phyloP scores from a whole-genome alignment of 2,329 filamentous ascomycete genomes.

The Ceratocystis eucalypticola region DNA sequence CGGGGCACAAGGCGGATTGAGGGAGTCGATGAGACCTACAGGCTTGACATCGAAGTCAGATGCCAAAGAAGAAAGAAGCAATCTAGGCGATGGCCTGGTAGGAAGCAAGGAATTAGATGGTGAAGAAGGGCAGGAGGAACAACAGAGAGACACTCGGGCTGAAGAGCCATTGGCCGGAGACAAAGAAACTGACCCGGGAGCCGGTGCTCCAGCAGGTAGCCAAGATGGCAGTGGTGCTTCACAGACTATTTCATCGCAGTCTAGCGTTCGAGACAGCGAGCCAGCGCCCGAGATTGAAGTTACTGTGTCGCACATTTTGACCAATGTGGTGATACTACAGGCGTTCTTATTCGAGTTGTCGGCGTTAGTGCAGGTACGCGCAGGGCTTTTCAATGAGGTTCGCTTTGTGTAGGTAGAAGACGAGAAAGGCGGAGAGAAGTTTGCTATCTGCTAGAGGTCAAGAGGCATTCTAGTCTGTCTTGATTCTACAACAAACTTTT shows the following conservation, averaged over 20 bases:
- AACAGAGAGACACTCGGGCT: not conserved
- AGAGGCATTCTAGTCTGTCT: too few relatives aligned
- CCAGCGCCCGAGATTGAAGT: conserved; percentile 31
- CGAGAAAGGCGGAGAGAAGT: not conserved
- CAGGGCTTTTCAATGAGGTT: conserved; percentile 63
- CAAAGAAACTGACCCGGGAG: conserved; percentile 23
- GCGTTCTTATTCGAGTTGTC: conserved; percentile 68
- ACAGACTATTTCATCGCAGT: not conserved
- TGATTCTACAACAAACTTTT: too few relatives aligned
- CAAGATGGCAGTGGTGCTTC: conserved; percentile 16
- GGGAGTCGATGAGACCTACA: conserved; percentile 21
- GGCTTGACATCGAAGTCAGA: conserved; percentile 21
- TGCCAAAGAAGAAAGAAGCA: conserved; percentile 16
- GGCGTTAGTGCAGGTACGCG: conserved; percentile 59
- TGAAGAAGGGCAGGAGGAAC: conserved; percentile 11
- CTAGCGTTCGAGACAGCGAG: conserved; percentile 1
- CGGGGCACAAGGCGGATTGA: conserved; percentile 31
- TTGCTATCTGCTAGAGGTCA: not conserved
- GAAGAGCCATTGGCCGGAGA: conserved; percentile 21
- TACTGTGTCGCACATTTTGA: conserved; percentile 64
- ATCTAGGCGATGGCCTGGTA: not conserved
- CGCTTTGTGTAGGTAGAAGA: conserved; percentile 34
- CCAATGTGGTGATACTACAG: conserved; percentile 66
- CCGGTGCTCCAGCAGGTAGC: conserved; percentile 11
- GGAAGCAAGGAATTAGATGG: not conserved